Percentiles rank a stretch among this genome's conserved stretches.
These are phyloP conservation scores for Turnera subulata DNA, from an alignment of 345 rosid genomes.

Conservation along the genomic window DNA sequence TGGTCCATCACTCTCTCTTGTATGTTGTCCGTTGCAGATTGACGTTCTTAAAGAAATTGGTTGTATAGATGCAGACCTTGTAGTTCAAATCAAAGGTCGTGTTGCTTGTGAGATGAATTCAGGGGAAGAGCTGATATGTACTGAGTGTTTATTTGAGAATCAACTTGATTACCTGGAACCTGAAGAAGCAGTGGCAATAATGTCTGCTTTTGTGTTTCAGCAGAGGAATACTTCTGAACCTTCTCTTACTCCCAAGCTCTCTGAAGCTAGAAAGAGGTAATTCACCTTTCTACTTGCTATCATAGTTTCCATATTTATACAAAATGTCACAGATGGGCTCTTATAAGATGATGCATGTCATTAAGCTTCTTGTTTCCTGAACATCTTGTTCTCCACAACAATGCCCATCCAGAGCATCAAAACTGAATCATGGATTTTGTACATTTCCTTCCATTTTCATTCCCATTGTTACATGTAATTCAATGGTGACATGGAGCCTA, in stretches of 20 bases:
- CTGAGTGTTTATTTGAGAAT: constrained; percentile 90
- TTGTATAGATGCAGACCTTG: constrained; percentile 81
- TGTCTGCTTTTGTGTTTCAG: constrained; percentile 99
- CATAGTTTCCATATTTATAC: neutral
- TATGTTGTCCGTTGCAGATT: constrained; percentile 52
- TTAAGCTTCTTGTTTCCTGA: too few species aligned
- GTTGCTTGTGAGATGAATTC: constrained; percentile 99
- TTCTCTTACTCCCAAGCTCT: constrained; percentile 72
- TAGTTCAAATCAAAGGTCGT: constrained; percentile 94
- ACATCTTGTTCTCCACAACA: too few species aligned
- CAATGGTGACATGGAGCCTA: too few species aligned
- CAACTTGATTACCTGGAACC: constrained; percentile 90
- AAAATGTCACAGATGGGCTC: too few species aligned
- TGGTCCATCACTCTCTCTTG: constrained; percentile 5
- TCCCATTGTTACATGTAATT: too few species aligned
- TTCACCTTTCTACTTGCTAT: neutral
- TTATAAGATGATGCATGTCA: too few species aligned
- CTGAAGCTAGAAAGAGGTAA: constrained; percentile 71
- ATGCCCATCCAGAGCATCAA: too few species aligned
- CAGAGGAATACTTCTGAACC: constrained; percentile 86
- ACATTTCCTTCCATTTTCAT: too few species aligned
- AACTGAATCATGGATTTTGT: too few species aligned
- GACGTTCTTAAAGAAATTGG: constrained; percentile 86
- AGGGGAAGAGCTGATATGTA: constrained; percentile 92
- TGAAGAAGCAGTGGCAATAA: constrained; percentile 95